Percentiles rank a stretch among this genome's conserved stretches.
phyloP scores from a whole-genome alignment of 768 basidiomycete species.

The Trametes gibbosa region DNA sequence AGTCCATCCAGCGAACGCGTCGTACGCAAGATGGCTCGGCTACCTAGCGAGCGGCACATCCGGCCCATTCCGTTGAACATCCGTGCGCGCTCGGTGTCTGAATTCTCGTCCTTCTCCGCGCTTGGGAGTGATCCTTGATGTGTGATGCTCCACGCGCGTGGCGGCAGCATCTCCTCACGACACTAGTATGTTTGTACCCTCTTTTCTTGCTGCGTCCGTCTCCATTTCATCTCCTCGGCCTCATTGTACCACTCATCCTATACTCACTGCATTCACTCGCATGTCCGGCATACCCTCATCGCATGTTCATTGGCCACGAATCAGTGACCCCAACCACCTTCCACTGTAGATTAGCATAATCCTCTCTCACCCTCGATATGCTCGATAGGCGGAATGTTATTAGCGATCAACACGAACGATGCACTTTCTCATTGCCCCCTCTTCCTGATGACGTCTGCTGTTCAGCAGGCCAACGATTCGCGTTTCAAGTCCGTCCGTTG shows the following conservation, averaged over 20 bases:
- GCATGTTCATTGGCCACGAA: not conserved
- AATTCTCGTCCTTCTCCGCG: constrained; percentile 10
- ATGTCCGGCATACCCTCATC: not conserved
- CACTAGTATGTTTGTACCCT: not conserved
- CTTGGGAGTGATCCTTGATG: constrained; percentile 10
- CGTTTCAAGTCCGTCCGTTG: constrained; percentile 11
- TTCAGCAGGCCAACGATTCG: not conserved
- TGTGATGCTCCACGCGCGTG: constrained; percentile 11
- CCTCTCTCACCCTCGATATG: not conserved
- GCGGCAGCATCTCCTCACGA: not conserved
- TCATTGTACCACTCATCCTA: not conserved
- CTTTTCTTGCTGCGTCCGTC: not conserved
- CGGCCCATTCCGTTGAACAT: constrained; percentile 7
- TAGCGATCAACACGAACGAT: not conserved
- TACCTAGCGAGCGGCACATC: not conserved
- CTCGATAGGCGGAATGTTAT: not conserved
- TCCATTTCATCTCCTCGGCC: not conserved
- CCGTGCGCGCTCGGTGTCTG: constrained; percentile 12
- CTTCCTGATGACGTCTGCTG: not conserved
- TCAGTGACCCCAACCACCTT: not conserved
- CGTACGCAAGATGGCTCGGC: constrained; percentile 19
- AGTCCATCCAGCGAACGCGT: constrained; percentile 47
- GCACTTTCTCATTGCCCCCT: no score
- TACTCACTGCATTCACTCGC: not conserved
- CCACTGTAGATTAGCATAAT: not conserved